phyloP scores from a whole-genome alignment of 306 rosid genomes.

The Echinosophora koreensis region DNA sequence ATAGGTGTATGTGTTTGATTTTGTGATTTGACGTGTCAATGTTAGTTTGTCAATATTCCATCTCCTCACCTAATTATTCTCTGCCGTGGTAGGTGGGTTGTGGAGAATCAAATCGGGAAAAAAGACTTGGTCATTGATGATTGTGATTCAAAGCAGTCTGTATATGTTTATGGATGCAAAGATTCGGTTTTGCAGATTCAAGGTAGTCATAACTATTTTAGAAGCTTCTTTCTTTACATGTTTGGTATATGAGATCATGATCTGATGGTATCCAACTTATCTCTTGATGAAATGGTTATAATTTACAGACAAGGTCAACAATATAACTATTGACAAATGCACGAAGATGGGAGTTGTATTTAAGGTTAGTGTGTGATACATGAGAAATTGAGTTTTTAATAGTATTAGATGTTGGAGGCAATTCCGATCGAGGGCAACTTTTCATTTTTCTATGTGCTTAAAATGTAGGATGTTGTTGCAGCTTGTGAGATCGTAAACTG shows the following conservation, averaged over 20 bases:
- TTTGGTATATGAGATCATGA: neutral
- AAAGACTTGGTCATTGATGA: slow-evolving; percentile 86
- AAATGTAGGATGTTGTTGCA: slow-evolving; percentile 95
- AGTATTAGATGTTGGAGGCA: slow-evolving; percentile 36
- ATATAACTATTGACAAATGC: slow-evolving; percentile 96
- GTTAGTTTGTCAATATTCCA: slow-evolving; percentile 26
- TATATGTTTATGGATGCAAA: slow-evolving; percentile 96
- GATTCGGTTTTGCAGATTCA: slow-evolving; percentile 91
- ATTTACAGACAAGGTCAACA: slow-evolving; percentile 94
- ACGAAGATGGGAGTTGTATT: slow-evolving; percentile 91
- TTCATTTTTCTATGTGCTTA: slow-evolving; percentile 37
- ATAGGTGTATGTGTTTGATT: neutral
- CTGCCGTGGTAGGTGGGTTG: slow-evolving; percentile 81
- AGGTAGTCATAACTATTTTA: slow-evolving; percentile 61
- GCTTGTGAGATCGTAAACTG: slow-evolving; percentile 97
- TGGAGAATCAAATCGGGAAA: slow-evolving; percentile 92
- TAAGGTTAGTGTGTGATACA: slow-evolving; percentile 62
- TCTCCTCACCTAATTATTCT: slow-evolving; percentile 27
- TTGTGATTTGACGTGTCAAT: slow-evolving; percentile 16
- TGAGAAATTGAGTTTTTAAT: slow-evolving; percentile 26
- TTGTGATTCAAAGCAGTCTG: slow-evolving; percentile 95
- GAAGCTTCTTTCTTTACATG: slow-evolving; percentile 14
- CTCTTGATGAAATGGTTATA: slow-evolving; percentile 36
- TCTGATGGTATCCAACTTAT: slow-evolving; percentile 22
- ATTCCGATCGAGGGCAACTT: slow-evolving; percentile 33